phyloP scores from a whole-genome alignment of 768 basidiomycete genomes.

The Sistotremastrum suecicum region DNA sequence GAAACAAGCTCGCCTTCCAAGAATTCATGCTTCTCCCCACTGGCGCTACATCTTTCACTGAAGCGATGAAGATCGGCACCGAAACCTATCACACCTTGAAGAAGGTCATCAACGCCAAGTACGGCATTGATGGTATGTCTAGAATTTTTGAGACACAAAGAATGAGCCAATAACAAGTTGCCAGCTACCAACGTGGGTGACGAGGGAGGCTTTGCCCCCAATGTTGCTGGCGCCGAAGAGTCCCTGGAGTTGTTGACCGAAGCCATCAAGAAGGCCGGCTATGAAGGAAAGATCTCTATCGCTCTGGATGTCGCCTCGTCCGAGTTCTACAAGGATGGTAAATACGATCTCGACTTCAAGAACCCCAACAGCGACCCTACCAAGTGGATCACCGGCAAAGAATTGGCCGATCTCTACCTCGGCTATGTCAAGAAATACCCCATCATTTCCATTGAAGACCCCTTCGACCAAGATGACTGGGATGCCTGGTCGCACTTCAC shows the following conservation, averaged over 20 bases:
- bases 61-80: constrained; percentile 97
- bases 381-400: constrained; percentile 87
- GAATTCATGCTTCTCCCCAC: constrained; percentile 99
- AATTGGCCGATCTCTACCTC: constrained; percentile 90
- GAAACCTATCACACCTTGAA: constrained; percentile 98
- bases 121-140: constrained; percentile 87
- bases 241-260: constrained; percentile 90
- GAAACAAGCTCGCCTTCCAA: constrained; percentile 99
- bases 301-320: constrained; percentile 97
- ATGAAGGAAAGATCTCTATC: constrained; percentile 97
- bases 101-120: constrained; percentile 98
- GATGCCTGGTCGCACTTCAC: constrained; percentile 95
- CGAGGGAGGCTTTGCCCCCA: constrained; percentile 98
- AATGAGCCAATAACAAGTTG: constrained; percentile 1
- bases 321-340: constrained; percentile 99
- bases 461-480: constrained; percentile 99
- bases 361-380: constrained; percentile 97
- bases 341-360: constrained; percentile 98
- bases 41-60: constrained; percentile 80
- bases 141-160: background rate
- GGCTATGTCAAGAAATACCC: constrained; percentile 85
- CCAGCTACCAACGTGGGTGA: constrained; percentile 97
- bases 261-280: constrained; percentile 96
- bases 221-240: constrained; percentile 94
- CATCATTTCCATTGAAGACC: constrained; percentile 91